phyloP scores from a whole-genome alignment of 2,329 filamentous ascomycete genomes.

The Aspergillus alliaceus region DNA sequence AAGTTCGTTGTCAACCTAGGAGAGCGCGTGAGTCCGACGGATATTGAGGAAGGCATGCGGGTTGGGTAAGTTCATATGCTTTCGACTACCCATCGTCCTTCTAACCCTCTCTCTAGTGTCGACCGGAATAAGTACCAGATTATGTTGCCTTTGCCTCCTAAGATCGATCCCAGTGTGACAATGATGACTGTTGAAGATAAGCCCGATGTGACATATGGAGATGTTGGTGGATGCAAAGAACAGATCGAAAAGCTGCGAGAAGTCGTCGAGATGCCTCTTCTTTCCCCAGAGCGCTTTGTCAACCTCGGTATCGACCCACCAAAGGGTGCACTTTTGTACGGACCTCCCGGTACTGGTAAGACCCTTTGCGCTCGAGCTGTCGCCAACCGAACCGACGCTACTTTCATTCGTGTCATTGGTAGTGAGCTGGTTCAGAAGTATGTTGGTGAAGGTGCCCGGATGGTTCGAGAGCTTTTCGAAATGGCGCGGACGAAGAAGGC shows the following conservation, averaged over 20 bases:
- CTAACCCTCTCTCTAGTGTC: slow-evolving; percentile 55
- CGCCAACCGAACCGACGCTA: slow-evolving; percentile 95
- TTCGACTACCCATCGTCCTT: not conserved
- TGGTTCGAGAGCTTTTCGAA: slow-evolving; percentile 98
- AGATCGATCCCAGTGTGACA: slow-evolving; percentile 97
- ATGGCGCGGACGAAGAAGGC: slow-evolving; percentile 99
- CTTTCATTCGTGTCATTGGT: slow-evolving; percentile 97
- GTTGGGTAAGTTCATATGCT: slow-evolving; percentile 63
- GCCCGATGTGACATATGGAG: slow-evolving; percentile 97
- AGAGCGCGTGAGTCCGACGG: slow-evolving; percentile 93
- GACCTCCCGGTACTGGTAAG: slow-evolving; percentile 97
- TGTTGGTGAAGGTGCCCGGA: slow-evolving; percentile 94
- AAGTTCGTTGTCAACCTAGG: slow-evolving; percentile 99
- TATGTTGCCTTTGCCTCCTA: slow-evolving; percentile 89
- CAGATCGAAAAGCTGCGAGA: slow-evolving; percentile 99
- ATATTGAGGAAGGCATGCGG: slow-evolving; percentile 99
- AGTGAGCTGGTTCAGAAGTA: slow-evolving; percentile 99
- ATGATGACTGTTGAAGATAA: slow-evolving; percentile 99
- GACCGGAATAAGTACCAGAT: slow-evolving; percentile 99
- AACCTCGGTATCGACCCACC: slow-evolving; percentile 98
- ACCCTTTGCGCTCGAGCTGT: slow-evolving; percentile 96
- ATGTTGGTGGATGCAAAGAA: slow-evolving; percentile 98
- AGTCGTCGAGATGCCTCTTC: slow-evolving; percentile 95
- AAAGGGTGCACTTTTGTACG: slow-evolving; percentile 94
- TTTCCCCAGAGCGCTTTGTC: slow-evolving; percentile 96